These are phyloP conservation scores for Trichoderma atrobrunneum DNA, from an alignment of 2,329 filamentous ascomycete species.

Conservation along the genomic window DNA sequence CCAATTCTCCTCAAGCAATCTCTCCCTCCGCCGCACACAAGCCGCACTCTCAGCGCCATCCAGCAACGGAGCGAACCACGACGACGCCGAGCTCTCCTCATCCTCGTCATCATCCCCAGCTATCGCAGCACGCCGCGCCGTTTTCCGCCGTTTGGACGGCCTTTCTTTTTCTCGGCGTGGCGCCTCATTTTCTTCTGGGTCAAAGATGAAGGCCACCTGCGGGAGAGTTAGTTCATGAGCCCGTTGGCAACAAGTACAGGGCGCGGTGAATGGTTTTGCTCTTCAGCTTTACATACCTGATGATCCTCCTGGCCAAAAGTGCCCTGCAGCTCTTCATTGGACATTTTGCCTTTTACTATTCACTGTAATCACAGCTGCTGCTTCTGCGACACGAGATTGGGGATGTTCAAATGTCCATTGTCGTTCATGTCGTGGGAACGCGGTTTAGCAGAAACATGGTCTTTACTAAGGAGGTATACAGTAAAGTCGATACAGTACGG, in stretches of 20 bases:
- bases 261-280: background rate
- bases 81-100: slow-evolving; percentile 18
- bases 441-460: slow-evolving; percentile 12
- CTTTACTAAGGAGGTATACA: background rate
- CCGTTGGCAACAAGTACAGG: background rate
- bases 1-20: slow-evolving; percentile 64
- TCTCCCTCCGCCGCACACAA: slow-evolving; percentile 52
- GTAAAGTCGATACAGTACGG: background rate
- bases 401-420: background rate
- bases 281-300: slow-evolving; percentile 34
- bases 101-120: slow-evolving; percentile 15
- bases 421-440: background rate
- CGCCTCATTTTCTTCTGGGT: slow-evolving; percentile 44
- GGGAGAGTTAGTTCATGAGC: background rate
- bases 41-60: slow-evolving; percentile 51
- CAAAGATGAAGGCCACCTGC: slow-evolving; percentile 63
- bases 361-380: background rate
- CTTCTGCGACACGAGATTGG: background rate
- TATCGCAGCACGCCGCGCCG: slow-evolving; percentile 39
- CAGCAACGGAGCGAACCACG: slow-evolving; percentile 52
- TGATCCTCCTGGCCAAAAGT: slow-evolving; percentile 44
- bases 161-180: slow-evolving; percentile 36
- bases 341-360: slow-evolving; percentile 23
- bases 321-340: slow-evolving; percentile 21
- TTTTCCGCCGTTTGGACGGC: slow-evolving; percentile 57